phyloP scores from a whole-genome alignment of 202 grass and related monocot species.

The Brachypodium distachyon region DNA sequence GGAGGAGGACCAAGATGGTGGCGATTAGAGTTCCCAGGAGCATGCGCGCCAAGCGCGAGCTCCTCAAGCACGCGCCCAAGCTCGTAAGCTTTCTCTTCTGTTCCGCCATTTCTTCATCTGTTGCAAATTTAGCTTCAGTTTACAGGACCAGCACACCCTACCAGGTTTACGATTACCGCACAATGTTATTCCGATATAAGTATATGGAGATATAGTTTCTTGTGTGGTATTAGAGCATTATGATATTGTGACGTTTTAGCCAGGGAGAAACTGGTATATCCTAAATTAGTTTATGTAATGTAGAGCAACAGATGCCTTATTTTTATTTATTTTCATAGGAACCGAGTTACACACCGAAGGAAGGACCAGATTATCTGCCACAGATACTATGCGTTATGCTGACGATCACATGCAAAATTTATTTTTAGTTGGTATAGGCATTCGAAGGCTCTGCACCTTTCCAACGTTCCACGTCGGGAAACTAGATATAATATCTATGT shows the following conservation, averaged over 20 bases:
- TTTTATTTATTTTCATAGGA: not conserved
- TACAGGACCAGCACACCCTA: not conserved
- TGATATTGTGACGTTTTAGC: not conserved
- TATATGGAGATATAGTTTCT: not conserved
- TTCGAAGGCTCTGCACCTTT: not conserved
- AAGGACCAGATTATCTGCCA: not conserved
- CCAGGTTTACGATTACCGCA: not conserved
- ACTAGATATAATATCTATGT: not conserved
- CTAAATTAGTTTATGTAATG: not conserved
- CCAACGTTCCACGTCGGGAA: not conserved
- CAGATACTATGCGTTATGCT: not conserved
- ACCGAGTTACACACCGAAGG: not conserved
- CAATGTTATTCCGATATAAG: not conserved
- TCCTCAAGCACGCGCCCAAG: conserved; percentile 79
- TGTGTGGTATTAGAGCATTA: not conserved
- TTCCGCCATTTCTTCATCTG: not conserved
- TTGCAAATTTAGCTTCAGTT: not conserved
- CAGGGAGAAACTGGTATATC: not conserved
- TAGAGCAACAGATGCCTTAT: not conserved
- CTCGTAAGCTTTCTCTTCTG: conserved; percentile 42
- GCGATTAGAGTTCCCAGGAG: conserved; percentile 62
- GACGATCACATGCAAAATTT: not conserved
- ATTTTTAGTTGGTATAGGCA: not conserved
- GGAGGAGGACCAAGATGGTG: conserved; percentile 28
- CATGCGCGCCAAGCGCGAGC: conserved; percentile 45